phyloP scores from a whole-genome alignment of 1,139 yeast genomes.

The Scheffersomyces stambukii region DNA sequence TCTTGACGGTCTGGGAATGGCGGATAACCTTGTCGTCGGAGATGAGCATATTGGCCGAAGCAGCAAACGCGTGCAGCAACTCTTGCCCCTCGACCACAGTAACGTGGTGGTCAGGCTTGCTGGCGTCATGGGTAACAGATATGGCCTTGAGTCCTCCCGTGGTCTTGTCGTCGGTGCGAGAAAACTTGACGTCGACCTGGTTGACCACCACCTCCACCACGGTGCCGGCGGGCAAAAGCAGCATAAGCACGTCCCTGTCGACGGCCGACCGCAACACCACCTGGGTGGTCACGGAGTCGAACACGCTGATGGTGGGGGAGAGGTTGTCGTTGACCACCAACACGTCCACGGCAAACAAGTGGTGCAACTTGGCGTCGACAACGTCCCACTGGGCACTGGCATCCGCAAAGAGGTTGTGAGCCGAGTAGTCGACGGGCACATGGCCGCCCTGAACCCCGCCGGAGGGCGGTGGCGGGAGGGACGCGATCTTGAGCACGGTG shows the following conservation, averaged over 20 bases:
- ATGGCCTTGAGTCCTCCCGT: conserved; percentile 9
- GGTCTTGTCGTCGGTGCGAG: conserved; percentile 6
- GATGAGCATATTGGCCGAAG: conserved; percentile 9
- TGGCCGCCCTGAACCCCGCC: no score
- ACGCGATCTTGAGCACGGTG: conserved; percentile 10
- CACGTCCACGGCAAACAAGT: conserved; percentile 13
- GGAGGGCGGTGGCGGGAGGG: conserved; percentile 2
- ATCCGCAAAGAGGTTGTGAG: neutral
- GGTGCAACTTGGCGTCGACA: conserved; percentile 7
- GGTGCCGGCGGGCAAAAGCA: conserved; percentile 10
- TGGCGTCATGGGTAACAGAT: conserved; percentile 9
- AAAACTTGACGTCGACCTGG: conserved; percentile 10
- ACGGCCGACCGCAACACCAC: conserved; percentile 12
- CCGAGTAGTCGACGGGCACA: neutral
- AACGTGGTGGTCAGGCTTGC: conserved; percentile 1
- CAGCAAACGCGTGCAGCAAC: conserved; percentile 9
- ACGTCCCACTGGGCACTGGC: conserved; percentile 3
- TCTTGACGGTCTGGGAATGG: conserved; percentile 18
- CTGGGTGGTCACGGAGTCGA: conserved; percentile 19
- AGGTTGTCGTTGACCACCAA: conserved; percentile 12
- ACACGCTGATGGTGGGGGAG: conserved; percentile 13
- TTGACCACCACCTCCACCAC: conserved; percentile 10
- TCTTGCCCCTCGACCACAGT: conserved; percentile 8
- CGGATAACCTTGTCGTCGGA: conserved; percentile 17
- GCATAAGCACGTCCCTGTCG: conserved; percentile 9